phyloP scores from a whole-genome alignment of 305 asterid species.

The Fraxinus paxiana region DNA sequence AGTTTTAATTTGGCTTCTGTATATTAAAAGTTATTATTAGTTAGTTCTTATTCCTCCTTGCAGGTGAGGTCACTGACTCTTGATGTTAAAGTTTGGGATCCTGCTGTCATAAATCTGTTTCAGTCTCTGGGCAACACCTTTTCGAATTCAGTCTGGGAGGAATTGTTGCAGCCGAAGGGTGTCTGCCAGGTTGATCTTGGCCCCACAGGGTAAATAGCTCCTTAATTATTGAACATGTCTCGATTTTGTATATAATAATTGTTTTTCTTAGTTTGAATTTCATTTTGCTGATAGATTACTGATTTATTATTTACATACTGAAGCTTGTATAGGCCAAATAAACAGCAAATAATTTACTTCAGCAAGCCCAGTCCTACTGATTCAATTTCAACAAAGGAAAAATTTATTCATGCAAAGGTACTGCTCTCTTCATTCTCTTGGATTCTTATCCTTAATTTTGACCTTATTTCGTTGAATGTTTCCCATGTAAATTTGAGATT shows the following conservation, averaged over 20 bases:
- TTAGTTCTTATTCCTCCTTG: conserved; percentile 19
- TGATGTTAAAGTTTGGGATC: conserved; percentile 98
- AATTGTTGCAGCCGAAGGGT: conserved; percentile 69
- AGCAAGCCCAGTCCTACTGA: conserved; percentile 79
- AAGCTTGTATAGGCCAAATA: conserved; percentile 66
- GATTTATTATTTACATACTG: conserved; percentile 31
- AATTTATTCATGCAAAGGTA: conserved; percentile 94
- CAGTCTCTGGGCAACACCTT: conserved; percentile 88
- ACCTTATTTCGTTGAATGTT: background rate
- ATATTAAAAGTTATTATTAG: background rate
- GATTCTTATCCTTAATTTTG: background rate
- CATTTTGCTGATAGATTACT: conserved; percentile 21
- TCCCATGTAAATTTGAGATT: background rate
- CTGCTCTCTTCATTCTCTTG: conserved; percentile 5
- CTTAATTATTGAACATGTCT: background rate
- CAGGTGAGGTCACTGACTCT: conserved; percentile 97
- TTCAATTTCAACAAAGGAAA: conserved; percentile 79
- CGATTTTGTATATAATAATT: background rate
- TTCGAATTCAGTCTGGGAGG: conserved; percentile 95
- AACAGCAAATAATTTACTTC: conserved; percentile 55
- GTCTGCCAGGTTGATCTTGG: conserved; percentile 63
- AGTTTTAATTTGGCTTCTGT: background rate
- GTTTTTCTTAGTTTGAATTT: background rate
- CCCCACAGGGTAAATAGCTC: conserved; percentile 55
- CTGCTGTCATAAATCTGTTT: conserved; percentile 82